phyloP scores from a whole-genome alignment of 495 filamentous ascomycete species.

The Penicillium pancosmium region DNA sequence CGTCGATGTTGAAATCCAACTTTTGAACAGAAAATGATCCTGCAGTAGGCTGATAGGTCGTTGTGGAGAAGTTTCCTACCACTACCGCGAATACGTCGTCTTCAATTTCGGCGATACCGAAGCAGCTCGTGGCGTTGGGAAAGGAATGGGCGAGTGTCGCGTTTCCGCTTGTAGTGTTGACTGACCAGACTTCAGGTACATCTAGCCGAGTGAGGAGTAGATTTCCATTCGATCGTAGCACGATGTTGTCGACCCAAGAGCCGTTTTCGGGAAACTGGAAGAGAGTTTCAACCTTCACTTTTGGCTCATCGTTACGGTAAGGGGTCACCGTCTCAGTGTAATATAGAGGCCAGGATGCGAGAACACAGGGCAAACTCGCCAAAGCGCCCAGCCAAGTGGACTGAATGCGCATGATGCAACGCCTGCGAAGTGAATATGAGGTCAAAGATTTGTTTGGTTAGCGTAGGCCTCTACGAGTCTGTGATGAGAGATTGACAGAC shows the following conservation, averaged over 20 bases:
- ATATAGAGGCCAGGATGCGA: conserved; percentile 15
- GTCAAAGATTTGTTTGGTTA: no score
- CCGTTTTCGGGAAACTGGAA: conserved; percentile 38
- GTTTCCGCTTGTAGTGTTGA: conserved; percentile 39
- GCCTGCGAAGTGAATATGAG: neutral
- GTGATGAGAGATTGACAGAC: no score
- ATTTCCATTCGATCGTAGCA: conserved; percentile 32
- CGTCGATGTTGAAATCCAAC: conserved; percentile 33
- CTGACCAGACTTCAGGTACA: conserved; percentile 41
- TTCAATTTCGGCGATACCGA: conserved; percentile 47
- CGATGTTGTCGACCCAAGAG: conserved; percentile 48
- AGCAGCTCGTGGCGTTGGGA: conserved; percentile 33
- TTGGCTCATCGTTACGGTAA: conserved; percentile 17
- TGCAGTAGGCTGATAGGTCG: conserved; percentile 25
- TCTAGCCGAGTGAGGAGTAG: conserved; percentile 41
- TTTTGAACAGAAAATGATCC: conserved; percentile 44
- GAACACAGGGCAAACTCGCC: conserved; percentile 13
- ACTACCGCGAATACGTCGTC: conserved; percentile 47
- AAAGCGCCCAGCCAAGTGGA: conserved; percentile 15
- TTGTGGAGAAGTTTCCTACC: conserved; percentile 39
- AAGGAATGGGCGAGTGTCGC: conserved; percentile 34
- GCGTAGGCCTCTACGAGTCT: no score
- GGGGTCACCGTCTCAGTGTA: conserved; percentile 1
- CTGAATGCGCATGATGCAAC: conserved; percentile 16
- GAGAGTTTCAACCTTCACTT: conserved; percentile 27